Percentiles rank a stretch among this genome's conserved stretches.
Conservation (phyloP, 1,139 yeast genomes). For the Hansenula lynferdii region DNA sequence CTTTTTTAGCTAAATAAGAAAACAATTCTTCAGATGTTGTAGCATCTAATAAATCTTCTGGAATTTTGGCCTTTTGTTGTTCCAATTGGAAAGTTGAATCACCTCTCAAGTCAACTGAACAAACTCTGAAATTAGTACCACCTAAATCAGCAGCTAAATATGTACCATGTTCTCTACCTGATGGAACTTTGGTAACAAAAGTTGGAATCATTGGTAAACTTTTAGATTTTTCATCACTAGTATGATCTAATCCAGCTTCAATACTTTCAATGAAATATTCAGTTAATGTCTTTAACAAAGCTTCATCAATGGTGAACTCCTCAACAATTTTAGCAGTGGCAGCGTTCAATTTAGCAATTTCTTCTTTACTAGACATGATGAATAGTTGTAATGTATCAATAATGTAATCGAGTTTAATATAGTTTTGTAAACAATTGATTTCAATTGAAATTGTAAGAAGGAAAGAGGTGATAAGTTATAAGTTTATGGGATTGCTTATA, state of each 20-base stretch:
- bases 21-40: constrained; percentile 52
- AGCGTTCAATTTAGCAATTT: constrained; percentile 13
- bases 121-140: constrained; percentile 86
- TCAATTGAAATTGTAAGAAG: no score
- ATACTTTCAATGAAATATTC: constrained; percentile 60
- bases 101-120: constrained; percentile 76
- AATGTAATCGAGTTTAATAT: no score
- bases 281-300: constrained; percentile 52
- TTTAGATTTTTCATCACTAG: constrained; percentile 13
- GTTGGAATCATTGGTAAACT: constrained; percentile 89
- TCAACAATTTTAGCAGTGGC: constrained; percentile 45
- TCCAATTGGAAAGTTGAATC: constrained; percentile 70
- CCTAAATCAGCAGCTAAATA: constrained; percentile 83
- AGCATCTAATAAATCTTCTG: constrained; percentile 66
- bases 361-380: no score
- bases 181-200: constrained; percentile 74
- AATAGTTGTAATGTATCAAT: no score
- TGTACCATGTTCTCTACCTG: constrained; percentile 75
- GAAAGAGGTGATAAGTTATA: no score
- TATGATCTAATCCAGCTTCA: constrained; percentile 47
- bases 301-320: constrained; percentile 51
- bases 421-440: no score
- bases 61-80: constrained; percentile 72
- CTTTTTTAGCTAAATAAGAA: constrained; percentile 65
- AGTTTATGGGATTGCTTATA: no score